Conservation (phyloP, 2,329 filamentous ascomycete species). For the Sclerotinia spermophila region DNA sequence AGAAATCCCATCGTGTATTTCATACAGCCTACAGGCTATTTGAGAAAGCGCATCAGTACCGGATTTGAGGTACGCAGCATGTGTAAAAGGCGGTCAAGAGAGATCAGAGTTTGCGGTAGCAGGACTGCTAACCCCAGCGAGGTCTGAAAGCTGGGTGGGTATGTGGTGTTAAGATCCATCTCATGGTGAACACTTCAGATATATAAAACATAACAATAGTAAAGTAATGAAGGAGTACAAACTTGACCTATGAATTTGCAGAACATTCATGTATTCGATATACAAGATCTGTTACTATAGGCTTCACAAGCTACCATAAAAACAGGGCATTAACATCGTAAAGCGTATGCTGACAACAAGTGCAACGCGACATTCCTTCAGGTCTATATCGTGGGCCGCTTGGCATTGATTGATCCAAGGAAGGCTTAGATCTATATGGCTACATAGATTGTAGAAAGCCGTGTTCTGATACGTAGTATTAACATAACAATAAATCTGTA, state of each 20-base stretch:
- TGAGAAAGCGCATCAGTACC: neutral
- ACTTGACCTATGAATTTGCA: neutral
- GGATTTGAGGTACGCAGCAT: neutral
- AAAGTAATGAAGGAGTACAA: neutral
- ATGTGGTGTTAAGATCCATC: neutral
- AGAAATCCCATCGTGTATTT: neutral
- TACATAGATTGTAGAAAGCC: neutral
- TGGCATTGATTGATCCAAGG: neutral
- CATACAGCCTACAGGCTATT: slow-evolving; percentile 3
- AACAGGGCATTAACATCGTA: neutral
- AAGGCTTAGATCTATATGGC: neutral
- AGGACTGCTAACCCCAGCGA: neutral
- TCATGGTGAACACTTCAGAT: neutral
- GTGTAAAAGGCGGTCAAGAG: neutral
- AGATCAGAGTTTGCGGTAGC: neutral
- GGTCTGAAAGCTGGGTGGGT: neutral
- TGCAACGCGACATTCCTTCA: neutral
- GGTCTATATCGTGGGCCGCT: slow-evolving; percentile 1
- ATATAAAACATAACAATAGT: neutral
- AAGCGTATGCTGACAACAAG: slow-evolving; percentile 1
- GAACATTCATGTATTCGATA: neutral
- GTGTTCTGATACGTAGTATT: neutral
- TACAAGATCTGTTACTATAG: neutral
- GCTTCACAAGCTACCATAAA: neutral
- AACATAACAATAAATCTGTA: neutral